Base-by-base conservation (phyloP, 176 grass and related monocot genomes). In the Paspalum vaginatum region DNA sequence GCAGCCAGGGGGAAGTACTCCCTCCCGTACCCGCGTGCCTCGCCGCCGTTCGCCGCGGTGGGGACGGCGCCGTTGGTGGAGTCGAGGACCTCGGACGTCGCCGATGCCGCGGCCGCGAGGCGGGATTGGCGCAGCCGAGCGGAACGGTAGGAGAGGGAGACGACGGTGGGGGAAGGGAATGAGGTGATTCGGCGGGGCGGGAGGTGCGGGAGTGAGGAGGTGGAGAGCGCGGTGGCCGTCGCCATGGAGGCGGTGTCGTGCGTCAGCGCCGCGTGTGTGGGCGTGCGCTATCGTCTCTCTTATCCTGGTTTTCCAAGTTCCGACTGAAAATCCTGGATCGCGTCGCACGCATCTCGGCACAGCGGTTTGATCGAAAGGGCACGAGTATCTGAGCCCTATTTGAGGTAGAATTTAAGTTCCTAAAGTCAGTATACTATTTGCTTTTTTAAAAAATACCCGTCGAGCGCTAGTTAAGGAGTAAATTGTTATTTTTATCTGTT, bases 1-100 rank as follows among this genome's bases (percentile, higher is more conserved):
- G 90, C 95, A 38, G 92, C 95, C 79, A 98, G 59, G 14, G 95
- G 95, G 75, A 98, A 98, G 71, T 91, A 95, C 81, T 98, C 83
- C 88, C 95, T 76, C 26, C 92, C 95, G 25, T 95, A 98, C 48
- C 83, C 84, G 7, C 75, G 72, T 6, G 22, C 0, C 5, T 56
- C 60, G 40, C 61, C 55, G 11, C 70, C 85, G 74, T 46, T 26
- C 9, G 40, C 70, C 54, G 64, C 74, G 20, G 76, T 39, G 81
- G 89, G 47, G 38, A 84, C 68, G 46, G 88, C 86, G 46, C 95
- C 95, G 48, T 98, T 98, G 53, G 73, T 79, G 79, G 90, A 89
- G 57, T 95, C 88, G 67, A 90, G 74, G 53, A 89, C 76, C 75
- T 88, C 81, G 75, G 81, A 44, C 12, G 69, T 75, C 57, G 87